Evolutionary conservation across 768 basidiomycete genomes (phyloP), one percentile per base, ranked within the genome.

Genomic region (Panellus pusillus): DNA sequence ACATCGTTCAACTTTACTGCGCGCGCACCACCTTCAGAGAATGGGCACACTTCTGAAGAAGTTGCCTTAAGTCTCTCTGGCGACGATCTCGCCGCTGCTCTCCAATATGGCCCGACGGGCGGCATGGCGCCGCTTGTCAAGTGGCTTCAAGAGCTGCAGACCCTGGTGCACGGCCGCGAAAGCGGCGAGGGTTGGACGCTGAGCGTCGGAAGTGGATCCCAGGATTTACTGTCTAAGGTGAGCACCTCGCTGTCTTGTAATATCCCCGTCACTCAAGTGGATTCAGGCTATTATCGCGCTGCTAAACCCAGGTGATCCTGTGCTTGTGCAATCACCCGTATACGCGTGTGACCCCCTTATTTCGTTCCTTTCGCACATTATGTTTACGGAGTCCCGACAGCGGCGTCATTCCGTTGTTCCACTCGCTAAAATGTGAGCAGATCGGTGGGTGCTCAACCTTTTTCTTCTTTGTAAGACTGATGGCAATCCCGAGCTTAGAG

Each of bases 201-300:
- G 9, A 84, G 82, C 38, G 72, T 97, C 9, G 93, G 94, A 1
- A 77, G 79, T 37, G 95, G 95, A 11, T 91, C 90, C 40, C 95
- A 97, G 70, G 93, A 97, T 74, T 66, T 93, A 59, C 81, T 98
- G 45, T 87, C 79, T 73, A 97, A 95, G 81, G 93, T 89, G 48
- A 4, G 74, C 61, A 0, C 14, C 32, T 32, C 51, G 53, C 42
- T 40, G 19, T 29, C 29, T 24, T 14, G 32, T 36, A 31, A 27
- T n/a, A 20, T 17, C 17, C 15, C 31, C 28, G 80, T 17, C 32
- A 14, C 28, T 14, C 13, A 11, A n/a, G 18, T 6, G 42, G 4
- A 28, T 28, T 20, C 52, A 96, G 91, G 86, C 86, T 24, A 79
- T 91, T 54, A 66, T 77, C 17, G 80, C 85, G 6, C 70, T 96